phyloP scores from a whole-genome alignment of 139 green algal species.

The Monoraphidium neglectum region DNA sequence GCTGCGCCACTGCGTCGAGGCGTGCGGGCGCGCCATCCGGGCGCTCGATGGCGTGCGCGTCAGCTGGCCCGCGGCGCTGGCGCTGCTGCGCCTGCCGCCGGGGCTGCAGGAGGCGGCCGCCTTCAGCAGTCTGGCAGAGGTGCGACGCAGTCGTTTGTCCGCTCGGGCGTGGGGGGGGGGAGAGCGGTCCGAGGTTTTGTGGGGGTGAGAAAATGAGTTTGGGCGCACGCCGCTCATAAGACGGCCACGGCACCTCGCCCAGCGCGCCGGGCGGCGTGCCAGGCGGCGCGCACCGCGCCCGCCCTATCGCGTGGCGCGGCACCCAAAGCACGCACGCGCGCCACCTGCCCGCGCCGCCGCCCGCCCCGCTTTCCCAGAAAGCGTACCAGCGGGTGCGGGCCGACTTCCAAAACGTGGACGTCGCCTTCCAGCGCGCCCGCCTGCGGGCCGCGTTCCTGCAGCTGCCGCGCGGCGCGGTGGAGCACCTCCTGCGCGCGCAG shows the following conservation, averaged over 20 bases:
- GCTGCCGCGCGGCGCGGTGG: conserved; percentile 15
- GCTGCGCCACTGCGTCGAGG: conserved; percentile 23
- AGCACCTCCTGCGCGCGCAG: conserved; percentile 3
- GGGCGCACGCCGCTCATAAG: too few relatives aligned
- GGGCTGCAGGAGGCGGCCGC: conserved; percentile 20
- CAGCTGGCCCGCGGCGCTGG: conserved; percentile 19
- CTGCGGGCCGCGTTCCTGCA: conserved; percentile 7
- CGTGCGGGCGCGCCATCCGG: neutral
- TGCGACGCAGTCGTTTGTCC: neutral
- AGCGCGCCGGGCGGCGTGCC: too few relatives aligned
- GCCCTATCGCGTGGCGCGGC: too few relatives aligned
- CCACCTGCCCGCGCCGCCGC: neutral
- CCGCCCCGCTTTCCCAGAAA: conserved; percentile 10
- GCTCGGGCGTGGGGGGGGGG: too few relatives aligned
- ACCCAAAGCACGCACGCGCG: neutral
- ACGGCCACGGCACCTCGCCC: too few relatives aligned
- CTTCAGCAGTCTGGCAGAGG: conserved; percentile 20
- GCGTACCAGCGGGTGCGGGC: conserved; percentile 17
- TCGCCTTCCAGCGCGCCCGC: conserved; percentile 6
- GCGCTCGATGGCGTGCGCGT: neutral
- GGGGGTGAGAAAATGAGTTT: neutral
- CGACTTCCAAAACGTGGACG: conserved; percentile 11
- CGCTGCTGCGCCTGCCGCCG: conserved; percentile 25
- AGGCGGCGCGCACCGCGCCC: too few relatives aligned
- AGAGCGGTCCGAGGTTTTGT: too few relatives aligned